A percentile compares a stretch with the other conserved stretches of the same genome.
Evolutionary conservation across 345 rosid genomes (phyloP).

Genomic region (Aethionema arabicum): DNA sequence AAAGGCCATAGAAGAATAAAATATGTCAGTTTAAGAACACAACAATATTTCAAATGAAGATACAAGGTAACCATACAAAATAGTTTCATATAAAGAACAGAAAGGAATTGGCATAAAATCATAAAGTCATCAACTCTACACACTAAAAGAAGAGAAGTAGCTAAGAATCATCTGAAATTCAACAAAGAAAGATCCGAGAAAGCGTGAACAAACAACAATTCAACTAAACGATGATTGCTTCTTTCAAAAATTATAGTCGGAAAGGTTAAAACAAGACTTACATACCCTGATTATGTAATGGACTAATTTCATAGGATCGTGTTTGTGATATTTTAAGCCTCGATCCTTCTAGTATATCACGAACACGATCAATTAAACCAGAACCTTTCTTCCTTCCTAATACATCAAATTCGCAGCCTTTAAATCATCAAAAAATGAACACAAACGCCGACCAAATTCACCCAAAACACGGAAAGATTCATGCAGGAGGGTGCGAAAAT

Average conservation of each 20-base stretch:
- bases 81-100: neutral
- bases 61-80: conserved; percentile 2
- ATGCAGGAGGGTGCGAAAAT: neutral
- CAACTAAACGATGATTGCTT: too few relatives aligned
- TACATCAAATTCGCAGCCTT: neutral
- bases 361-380: conserved; percentile 5
- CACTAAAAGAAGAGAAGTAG: conserved; percentile 6
- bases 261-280: too few relatives aligned
- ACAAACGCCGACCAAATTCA: conserved; percentile 7
- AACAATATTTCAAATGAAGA: conserved; percentile 16
- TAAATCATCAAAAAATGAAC: neutral
- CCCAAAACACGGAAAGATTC: neutral
- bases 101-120: neutral
- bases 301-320: too few relatives aligned
- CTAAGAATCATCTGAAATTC: conserved; percentile 9
- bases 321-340: too few relatives aligned
- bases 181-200: neutral
- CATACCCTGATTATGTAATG: too few relatives aligned
- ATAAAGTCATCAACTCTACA: conserved; percentile 4
- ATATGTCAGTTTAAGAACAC: conserved; percentile 6
- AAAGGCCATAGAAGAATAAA: conserved; percentile 23
- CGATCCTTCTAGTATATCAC: too few relatives aligned
- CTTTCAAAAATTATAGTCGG: too few relatives aligned
- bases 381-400: neutral
- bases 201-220: neutral